These are phyloP conservation scores for Halteria grandinella DNA, from an alignment of 73 alveolate genomes.

Conservation along the genomic window DNA sequence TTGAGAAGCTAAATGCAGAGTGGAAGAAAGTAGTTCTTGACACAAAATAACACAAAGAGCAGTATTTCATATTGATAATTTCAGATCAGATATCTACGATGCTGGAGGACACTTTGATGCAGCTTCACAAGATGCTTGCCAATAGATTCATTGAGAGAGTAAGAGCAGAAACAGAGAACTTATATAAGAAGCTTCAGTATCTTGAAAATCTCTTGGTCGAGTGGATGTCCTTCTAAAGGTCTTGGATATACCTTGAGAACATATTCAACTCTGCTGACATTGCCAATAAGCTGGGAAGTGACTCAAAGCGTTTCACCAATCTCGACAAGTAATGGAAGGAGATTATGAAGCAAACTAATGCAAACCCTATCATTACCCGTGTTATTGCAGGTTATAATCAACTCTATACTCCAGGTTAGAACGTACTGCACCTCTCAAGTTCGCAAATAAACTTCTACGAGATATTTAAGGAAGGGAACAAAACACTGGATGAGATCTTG, in stretches of 20 bases:
- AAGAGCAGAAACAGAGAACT: conserved; percentile 88
- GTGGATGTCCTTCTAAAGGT: conserved; percentile 97
- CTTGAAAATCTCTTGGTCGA: conserved; percentile 95
- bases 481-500: conserved; percentile 92
- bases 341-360: conserved; percentile 73
- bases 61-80: conserved; percentile 84
- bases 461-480: conserved; percentile 80
- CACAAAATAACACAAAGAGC: conserved; percentile 87
- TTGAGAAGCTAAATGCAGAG: conserved; percentile 84
- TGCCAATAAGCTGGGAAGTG: conserved; percentile 84
- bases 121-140: conserved; percentile 85
- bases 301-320: conserved; percentile 47
- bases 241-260: conserved; percentile 98
- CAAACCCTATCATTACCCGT: conserved; percentile 25
- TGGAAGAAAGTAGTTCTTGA: conserved; percentile 94
- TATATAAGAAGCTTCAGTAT: conserved; percentile 87
- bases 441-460: conserved; percentile 77
- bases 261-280: conserved; percentile 92
- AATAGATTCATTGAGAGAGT: conserved; percentile 92
- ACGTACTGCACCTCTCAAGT: conserved; percentile 35
- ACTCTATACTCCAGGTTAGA: conserved; percentile 88
- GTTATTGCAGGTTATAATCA: conserved; percentile 97
- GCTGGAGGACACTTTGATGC: conserved; percentile 95
- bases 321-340: conserved; percentile 76
- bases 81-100: conserved; percentile 93